These are phyloP conservation scores for Cyclocybe cylindracea DNA, from an alignment of 768 basidiomycete species.

Conservation along the genomic window DNA sequence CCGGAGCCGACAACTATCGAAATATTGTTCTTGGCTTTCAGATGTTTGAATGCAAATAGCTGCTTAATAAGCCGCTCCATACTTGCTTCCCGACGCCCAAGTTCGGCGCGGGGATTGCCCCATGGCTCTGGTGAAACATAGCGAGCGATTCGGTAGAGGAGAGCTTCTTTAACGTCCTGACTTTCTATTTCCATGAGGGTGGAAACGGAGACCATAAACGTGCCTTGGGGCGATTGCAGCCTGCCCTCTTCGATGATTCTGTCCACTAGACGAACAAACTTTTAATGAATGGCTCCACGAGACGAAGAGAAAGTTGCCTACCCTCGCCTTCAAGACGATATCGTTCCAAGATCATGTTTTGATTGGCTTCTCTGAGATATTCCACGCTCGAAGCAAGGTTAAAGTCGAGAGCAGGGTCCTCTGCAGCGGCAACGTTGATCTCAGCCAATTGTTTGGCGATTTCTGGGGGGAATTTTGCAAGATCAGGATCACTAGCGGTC, in stretches of 20 bases:
- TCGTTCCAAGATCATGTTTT: constrained; percentile 32
- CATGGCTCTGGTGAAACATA: constrained; percentile 75
- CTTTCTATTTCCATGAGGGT: constrained; percentile 34
- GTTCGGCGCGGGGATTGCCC: constrained; percentile 70
- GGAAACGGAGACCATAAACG: constrained; percentile 45
- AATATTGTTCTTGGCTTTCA: constrained; percentile 15
- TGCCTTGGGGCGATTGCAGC: constrained; percentile 48
- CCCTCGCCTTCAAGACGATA: constrained; percentile 49
- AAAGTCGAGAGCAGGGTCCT: constrained; percentile 30
- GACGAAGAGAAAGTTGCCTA: constrained; percentile 15
- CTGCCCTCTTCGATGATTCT: constrained; percentile 34
- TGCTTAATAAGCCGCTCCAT: constrained; percentile 47
- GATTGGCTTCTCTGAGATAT: constrained; percentile 38
- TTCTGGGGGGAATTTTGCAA: constrained; percentile 23
- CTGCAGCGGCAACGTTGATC: constrained; percentile 30
- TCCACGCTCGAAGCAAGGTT: constrained; percentile 32
- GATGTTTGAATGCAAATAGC: constrained; percentile 45
- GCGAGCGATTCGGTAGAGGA: constrained; percentile 61
- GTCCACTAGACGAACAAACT: constrained; percentile 37
- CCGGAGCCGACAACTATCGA: constrained; percentile 52
- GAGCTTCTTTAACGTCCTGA: constrained; percentile 35
- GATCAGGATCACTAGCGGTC: constrained; percentile 5
- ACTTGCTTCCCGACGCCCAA: constrained; percentile 46
- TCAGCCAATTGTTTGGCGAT: constrained; percentile 31
- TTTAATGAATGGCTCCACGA: constrained; percentile 4